Evolutionary conservation across 1,284 basidiomycete genomes (phyloP).

Genomic region (Takashimella koratensis): DNA sequence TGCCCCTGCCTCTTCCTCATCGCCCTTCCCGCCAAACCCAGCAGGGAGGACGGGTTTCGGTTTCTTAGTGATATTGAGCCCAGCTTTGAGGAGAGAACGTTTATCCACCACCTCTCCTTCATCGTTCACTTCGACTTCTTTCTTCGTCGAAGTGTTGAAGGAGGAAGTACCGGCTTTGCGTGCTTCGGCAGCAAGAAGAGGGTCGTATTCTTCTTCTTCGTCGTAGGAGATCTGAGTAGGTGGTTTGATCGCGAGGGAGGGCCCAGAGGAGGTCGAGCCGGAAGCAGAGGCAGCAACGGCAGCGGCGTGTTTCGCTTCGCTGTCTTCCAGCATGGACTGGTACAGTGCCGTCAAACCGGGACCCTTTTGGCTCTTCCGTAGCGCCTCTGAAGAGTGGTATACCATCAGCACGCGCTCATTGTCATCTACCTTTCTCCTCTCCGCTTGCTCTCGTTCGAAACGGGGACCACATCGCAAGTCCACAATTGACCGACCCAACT

Average conservation of each 20-base stretch:
- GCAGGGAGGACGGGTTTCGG: slow-evolving; percentile 27
- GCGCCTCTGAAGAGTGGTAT: slow-evolving; percentile 57
- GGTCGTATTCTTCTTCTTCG: slow-evolving; percentile 45
- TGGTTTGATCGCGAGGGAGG: slow-evolving; percentile 36
- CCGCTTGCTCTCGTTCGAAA: background rate
- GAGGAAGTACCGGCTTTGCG: slow-evolving; percentile 9
- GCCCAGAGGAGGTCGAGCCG: slow-evolving; percentile 60
- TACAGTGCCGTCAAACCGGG: slow-evolving; percentile 84
- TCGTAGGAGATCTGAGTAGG: slow-evolving; percentile 28
- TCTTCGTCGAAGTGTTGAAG: slow-evolving; percentile 59
- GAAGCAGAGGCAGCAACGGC: slow-evolving; percentile 54
- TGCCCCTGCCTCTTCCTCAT: slow-evolving; percentile 53
- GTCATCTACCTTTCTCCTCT: background rate
- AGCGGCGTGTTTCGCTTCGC: slow-evolving; percentile 75
- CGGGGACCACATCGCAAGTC: too few relatives aligned
- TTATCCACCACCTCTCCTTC: slow-evolving; percentile 97
- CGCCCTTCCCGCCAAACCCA: too few relatives aligned
- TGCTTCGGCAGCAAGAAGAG: slow-evolving; percentile 36
- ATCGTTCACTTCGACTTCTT: slow-evolving; percentile 92
- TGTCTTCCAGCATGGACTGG: slow-evolving; percentile 72
- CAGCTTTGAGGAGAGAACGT: slow-evolving; percentile 82
- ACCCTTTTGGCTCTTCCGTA: slow-evolving; percentile 53
- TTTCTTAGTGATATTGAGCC: slow-evolving; percentile 70
- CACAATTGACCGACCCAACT: too few relatives aligned
- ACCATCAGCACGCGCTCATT: slow-evolving; percentile 1